Evolutionary conservation across 768 basidiomycete genomes (phyloP).

Genomic region (Suillus weaverae): DNA sequence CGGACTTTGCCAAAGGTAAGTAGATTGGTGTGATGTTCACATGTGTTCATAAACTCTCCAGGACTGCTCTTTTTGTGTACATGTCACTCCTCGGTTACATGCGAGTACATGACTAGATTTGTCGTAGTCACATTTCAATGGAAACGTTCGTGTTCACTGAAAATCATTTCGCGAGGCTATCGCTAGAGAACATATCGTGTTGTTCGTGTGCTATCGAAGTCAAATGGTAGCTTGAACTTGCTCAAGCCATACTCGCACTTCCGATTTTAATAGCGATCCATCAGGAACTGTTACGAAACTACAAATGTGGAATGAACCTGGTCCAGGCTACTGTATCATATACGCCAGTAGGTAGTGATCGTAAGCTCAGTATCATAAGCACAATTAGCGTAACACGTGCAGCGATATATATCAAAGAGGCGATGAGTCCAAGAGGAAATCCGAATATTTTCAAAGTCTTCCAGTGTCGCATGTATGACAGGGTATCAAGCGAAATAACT

Average conservation of each 20-base stretch:
- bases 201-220: not conserved
- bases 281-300: not conserved
- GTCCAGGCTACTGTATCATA: constrained; percentile 21
- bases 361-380: constrained; percentile 11
- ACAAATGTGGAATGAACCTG: constrained; percentile 10
- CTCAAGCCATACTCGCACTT: not conserved
- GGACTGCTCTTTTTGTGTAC: not conserved
- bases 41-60: not conserved
- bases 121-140: not conserved
- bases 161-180: no score
- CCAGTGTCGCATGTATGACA: not conserved
- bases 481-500: not conserved
- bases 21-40: not conserved
- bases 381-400: constrained; percentile 15
- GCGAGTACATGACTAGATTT: not conserved
- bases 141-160: not conserved
- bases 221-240: not conserved
- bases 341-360: constrained; percentile 12
- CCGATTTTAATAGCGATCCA: not conserved
- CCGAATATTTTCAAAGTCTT: rapidly evolving
- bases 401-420: constrained; percentile 9
- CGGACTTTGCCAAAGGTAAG: not conserved
- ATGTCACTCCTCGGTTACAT: not conserved
- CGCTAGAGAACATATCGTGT: no score
- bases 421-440: rapidly evolving